phyloP scores from a whole-genome alignment of 2,329 filamentous ascomycete species.

The Botryosphaeria dothidea region DNA sequence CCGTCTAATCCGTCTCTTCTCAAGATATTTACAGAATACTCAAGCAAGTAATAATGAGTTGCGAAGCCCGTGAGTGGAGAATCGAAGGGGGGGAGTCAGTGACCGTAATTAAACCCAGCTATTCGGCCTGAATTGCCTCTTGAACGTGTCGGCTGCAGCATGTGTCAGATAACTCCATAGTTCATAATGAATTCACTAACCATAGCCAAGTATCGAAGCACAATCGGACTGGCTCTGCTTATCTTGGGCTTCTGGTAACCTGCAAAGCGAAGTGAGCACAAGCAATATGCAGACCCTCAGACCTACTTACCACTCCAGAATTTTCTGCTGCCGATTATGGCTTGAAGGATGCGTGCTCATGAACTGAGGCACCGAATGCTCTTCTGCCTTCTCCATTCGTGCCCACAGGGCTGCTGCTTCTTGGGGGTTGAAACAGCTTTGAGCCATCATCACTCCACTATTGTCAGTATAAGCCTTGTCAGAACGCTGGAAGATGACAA shows the following conservation, averaged over 20 bases:
- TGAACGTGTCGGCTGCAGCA: background rate
- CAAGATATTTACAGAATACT: background rate
- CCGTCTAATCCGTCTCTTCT: background rate
- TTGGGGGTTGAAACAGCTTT: constrained; percentile 73
- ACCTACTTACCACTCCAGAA: constrained; percentile 55
- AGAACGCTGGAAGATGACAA: background rate
- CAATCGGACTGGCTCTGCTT: constrained; percentile 38
- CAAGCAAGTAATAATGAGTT: background rate
- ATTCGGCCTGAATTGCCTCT: background rate
- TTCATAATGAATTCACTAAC: background rate
- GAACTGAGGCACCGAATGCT: constrained; percentile 64
- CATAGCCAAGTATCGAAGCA: background rate
- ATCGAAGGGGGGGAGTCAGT: background rate
- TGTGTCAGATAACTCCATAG: background rate
- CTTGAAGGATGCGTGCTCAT: constrained; percentile 76
- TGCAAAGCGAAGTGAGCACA: background rate
- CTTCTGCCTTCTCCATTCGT: constrained; percentile 60
- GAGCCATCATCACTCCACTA: constrained; percentile 69
- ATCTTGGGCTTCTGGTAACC: constrained; percentile 42
- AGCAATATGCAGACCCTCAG: no score
- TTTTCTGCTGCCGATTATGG: constrained; percentile 64
- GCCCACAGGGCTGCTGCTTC: constrained; percentile 64
- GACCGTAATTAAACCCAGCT: no score
- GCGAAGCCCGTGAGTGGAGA: background rate
- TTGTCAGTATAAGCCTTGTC: constrained; percentile 20